A percentile compares a stretch with the other conserved stretches of the same genome.
Evolutionary conservation across 768 basidiomycete species (phyloP).

Genomic region (Arthromyces matolae): DNA sequence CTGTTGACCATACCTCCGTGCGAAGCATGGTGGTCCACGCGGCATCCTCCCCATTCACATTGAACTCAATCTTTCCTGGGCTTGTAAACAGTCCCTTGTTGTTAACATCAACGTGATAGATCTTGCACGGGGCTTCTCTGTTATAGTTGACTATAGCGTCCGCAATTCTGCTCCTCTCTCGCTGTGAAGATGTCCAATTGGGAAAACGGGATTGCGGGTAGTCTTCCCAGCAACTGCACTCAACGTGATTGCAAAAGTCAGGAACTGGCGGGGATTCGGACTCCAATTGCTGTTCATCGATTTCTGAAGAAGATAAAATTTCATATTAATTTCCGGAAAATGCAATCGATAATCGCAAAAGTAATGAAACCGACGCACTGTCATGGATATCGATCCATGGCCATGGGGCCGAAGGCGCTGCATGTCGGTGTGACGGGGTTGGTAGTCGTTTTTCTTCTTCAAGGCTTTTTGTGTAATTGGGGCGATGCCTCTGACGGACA

Average conservation of each 20-base stretch:
- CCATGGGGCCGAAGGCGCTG: slow-evolving; percentile 45
- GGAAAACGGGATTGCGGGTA: slow-evolving; percentile 49
- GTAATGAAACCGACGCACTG: slow-evolving; percentile 20
- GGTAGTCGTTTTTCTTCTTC: slow-evolving; percentile 20
- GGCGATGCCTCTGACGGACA: slow-evolving; percentile 8
- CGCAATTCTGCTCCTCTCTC: slow-evolving; percentile 37
- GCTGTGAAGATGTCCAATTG: slow-evolving; percentile 52
- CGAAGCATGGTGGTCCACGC: slow-evolving; percentile 38
- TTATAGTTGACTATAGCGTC: slow-evolving; percentile 32
- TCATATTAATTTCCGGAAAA: neutral
- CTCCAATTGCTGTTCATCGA: slow-evolving; percentile 32
- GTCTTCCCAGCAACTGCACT: slow-evolving; percentile 36
- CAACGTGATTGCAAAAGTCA: slow-evolving; percentile 31
- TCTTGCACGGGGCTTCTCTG: slow-evolving; percentile 21
- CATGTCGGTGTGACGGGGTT: slow-evolving; percentile 42
- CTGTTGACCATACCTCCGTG: slow-evolving; percentile 30
- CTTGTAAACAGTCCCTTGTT: slow-evolving; percentile 34
- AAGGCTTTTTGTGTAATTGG: slow-evolving; percentile 13
- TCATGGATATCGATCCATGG: slow-evolving; percentile 43
- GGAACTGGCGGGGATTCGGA: slow-evolving; percentile 33
- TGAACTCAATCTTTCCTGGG: slow-evolving; percentile 21
- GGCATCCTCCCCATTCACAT: slow-evolving; percentile 21
- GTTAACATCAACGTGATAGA: slow-evolving; percentile 41
- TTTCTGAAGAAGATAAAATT: slow-evolving; percentile 23
- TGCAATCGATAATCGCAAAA: neutral